Conservation (phyloP, 176 grass and related monocot genomes). For the Canna indica region DNA sequence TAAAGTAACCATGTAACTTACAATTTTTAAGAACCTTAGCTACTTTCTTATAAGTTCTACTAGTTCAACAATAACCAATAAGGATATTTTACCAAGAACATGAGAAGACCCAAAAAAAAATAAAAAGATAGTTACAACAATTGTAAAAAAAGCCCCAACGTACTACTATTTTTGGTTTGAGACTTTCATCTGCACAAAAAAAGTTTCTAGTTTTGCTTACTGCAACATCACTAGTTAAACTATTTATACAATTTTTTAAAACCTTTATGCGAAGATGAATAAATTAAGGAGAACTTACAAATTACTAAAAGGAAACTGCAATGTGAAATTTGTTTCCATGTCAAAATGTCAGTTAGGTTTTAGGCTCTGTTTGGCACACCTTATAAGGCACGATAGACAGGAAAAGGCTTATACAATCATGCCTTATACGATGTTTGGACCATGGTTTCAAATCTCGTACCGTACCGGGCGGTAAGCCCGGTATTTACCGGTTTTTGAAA, state of each 20-base stretch:
- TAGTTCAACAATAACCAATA: neutral
- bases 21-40: constrained; percentile 11
- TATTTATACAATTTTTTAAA: neutral
- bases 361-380: too few relatives aligned
- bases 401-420: too few relatives aligned
- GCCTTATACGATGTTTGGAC: too few relatives aligned
- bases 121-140: neutral
- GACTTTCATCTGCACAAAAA: neutral
- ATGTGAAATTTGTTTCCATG: neutral
- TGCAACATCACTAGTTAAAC: neutral
- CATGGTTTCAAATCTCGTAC: too few relatives aligned
- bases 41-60: constrained; percentile 1
- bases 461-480: too few relatives aligned
- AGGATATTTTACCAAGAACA: neutral
- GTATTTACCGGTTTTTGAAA: too few relatives aligned
- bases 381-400: too few relatives aligned
- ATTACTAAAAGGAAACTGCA: neutral
- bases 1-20: constrained; percentile 23
- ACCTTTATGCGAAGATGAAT: neutral
- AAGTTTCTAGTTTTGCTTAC: neutral
- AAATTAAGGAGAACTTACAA: neutral
- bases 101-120: neutral
- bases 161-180: neutral
- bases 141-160: neutral
- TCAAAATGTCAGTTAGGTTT: too few relatives aligned